Evolutionary conservation across 2,329 filamentous ascomycete species (phyloP), one percentile per base, ranked within the genome.

Genomic region (Clonostachys sp.): DNA sequence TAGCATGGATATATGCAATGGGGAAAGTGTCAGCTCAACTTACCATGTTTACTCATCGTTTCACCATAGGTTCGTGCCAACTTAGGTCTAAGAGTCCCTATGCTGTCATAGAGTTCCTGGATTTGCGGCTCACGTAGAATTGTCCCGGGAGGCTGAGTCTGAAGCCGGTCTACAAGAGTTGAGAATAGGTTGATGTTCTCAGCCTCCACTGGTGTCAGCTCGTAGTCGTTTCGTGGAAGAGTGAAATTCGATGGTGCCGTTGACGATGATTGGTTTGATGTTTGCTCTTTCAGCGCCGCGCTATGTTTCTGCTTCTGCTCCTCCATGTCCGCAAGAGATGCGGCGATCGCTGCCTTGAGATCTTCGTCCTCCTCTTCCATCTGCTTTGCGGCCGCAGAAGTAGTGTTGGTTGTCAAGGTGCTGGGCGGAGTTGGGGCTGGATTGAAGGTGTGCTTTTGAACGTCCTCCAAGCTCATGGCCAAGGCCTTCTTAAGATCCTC

Each of bases 31-130:
- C 33, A 16, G 9, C 13, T 9, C 12, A 34, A 69, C 82, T 63
- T 72, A 89, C 89, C 91, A 66, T 97, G 94, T 68, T 99, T 99
- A 80, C 94, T 97, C 94, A 99, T 97, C 0, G 94, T 96, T 71
- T 99, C 94, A 47, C 94, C 94, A 62, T 97, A 96, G 1, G 92
- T 96, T 48, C 94, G 82, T 5, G 94, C 94, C 47, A 99, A 75
- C 66, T 99, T 99, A 2, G 94, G 94, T 44, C 94, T 81, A 52
- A 99, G 72, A 14, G 90, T 80, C n/a, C 92, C 91, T 57, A 99
- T 97, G 58, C 91, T 95, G 61, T 97, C 94, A 63, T 99, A 99
- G 5, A 99, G 75, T 68, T 99, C 94, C 66, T 99, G 94, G 45
- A 99, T 96, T 63, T 97, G 94, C 2, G 94, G 94, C 60, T 99